These are phyloP conservation scores for Salvia rosmarinus DNA, from an alignment of 257 asterid genomes.

Conservation along the genomic window DNA sequence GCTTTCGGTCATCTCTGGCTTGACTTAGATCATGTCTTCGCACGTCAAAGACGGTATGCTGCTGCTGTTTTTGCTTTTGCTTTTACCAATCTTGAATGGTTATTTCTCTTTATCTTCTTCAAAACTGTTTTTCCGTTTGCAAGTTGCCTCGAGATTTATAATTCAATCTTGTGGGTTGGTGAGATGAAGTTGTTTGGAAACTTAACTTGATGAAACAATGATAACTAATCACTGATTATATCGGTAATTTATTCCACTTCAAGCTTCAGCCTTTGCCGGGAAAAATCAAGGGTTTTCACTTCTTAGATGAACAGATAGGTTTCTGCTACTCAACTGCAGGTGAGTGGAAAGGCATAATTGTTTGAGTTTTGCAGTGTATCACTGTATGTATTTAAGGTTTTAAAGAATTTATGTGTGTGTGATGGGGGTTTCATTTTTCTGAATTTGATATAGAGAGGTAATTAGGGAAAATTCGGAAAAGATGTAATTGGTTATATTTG, in stretches of 20 bases:
- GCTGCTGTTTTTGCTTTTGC: neutral
- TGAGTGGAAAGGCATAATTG: slow-evolving; percentile 8
- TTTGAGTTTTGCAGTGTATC: slow-evolving; percentile 3
- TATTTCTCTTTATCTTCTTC: neutral
- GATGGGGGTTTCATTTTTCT: neutral
- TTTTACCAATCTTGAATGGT: neutral
- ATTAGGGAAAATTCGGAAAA: neutral
- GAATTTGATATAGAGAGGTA: neutral
- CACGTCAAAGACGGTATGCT: slow-evolving; percentile 43
- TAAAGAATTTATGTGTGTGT: neutral
- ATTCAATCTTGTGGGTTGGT: slow-evolving; percentile 9
- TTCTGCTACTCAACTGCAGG: slow-evolving; percentile 11
- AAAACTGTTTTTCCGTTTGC: neutral
- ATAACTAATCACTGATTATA: neutral
- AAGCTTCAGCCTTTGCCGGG: neutral
- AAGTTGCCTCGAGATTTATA: slow-evolving; percentile 4
- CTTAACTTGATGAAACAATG: slow-evolving; percentile 20
- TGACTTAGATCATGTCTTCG: slow-evolving; percentile 42
- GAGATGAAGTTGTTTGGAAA: neutral
- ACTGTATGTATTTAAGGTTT: neutral
- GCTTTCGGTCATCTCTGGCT: slow-evolving; percentile 26
- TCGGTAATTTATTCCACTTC: neutral
- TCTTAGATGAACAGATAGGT: neutral
- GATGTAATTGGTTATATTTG: slow-evolving; percentile 4
- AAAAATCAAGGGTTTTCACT: neutral